Evolutionary conservation across 306 rosid genomes (phyloP).

Genomic region (Casuarina equisetifolia): DNA sequence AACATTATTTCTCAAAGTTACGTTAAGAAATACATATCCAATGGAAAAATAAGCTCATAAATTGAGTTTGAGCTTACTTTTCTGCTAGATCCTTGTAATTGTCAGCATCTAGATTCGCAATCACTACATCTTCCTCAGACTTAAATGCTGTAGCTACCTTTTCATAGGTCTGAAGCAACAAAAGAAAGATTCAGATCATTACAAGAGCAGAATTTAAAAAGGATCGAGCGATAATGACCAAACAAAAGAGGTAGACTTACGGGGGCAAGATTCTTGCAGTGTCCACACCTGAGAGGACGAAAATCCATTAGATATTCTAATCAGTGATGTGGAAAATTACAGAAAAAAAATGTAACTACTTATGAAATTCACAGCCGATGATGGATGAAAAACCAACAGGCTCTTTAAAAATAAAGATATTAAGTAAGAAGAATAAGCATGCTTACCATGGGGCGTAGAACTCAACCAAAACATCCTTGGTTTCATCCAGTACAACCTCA

Average conservation of each 20-base stretch:
- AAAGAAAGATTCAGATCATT: constrained; percentile 22
- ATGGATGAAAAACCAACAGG: constrained; percentile 5
- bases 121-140: constrained; percentile 64
- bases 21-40: not conserved
- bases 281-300: constrained; percentile 77
- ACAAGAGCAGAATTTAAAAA: constrained; percentile 18
- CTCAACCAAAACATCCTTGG: constrained; percentile 91
- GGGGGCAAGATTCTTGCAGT: constrained; percentile 95
- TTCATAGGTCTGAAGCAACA: constrained; percentile 59
- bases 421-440: constrained; percentile 10
- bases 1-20: constrained; percentile 11
- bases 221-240: constrained; percentile 1
- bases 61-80: constrained; percentile 58
- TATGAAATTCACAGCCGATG: not conserved
- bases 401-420: not conserved
- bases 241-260: constrained; percentile 49
- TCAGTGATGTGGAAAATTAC: constrained; percentile 6
- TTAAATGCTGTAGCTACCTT: constrained; percentile 85
- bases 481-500: constrained; percentile 73
- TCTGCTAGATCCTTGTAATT: constrained; percentile 80
- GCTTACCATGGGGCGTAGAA: constrained; percentile 97
- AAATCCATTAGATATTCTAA: constrained; percentile 25
- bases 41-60: constrained; percentile 7
- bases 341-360: constrained; percentile 1
- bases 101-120: constrained; percentile 92